Base-by-base conservation (phyloP, 2,329 filamentous ascomycete species). In the Penicillium sclerotiorum region DNA sequence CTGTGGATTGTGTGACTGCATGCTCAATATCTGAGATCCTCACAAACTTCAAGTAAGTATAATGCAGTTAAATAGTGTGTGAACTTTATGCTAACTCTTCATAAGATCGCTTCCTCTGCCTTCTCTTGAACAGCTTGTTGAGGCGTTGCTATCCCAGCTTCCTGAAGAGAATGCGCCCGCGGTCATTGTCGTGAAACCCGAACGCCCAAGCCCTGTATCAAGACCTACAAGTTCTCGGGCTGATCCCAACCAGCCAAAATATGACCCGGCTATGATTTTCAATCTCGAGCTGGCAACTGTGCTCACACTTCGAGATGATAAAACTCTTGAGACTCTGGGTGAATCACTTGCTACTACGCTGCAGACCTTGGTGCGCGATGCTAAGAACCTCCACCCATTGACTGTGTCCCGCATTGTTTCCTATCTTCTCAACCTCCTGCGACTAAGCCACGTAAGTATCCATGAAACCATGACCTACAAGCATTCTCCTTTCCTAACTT, bases 1-100 rank as follows among this genome's bases (percentile, higher is more conserved):
- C 94, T 1, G 89, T 96, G 2, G 94, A 97, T 68, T 99, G 93
- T 63, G 86, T 99, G 35, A 93, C 89, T 60, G 88, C 90, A 37
- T 99, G 94, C 68, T 86, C 88, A 47, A 87, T 97, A 65, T 85
- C 86, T 50, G 84, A 88, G 55, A 85, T 97, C 3, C 86, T 97
- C 59, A 80, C 83, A 11, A 95, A 96, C 64, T 86, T 97, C 56
- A 81, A 83, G 85, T 90, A 76, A 79, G 83, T 76, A 42, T 4
- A 18, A 5, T 15, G 9, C 13, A 11, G 7, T 37, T 43, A 49
- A 55, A 35, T 28, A 33, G 21, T n/a, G 23, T 39, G 5, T 32
- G 5, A 48, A n/a, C 47, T 27, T 36, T 42, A 20, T 48, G 18
- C 46, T 50, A 58, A 63, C 55, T 6, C 51, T 17, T 35, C 42